Evolutionary conservation across 2,329 filamentous ascomycete genomes (phyloP), one percentile per base, ranked within the genome.

Genomic region (Nigrospora osmanthi): DNA sequence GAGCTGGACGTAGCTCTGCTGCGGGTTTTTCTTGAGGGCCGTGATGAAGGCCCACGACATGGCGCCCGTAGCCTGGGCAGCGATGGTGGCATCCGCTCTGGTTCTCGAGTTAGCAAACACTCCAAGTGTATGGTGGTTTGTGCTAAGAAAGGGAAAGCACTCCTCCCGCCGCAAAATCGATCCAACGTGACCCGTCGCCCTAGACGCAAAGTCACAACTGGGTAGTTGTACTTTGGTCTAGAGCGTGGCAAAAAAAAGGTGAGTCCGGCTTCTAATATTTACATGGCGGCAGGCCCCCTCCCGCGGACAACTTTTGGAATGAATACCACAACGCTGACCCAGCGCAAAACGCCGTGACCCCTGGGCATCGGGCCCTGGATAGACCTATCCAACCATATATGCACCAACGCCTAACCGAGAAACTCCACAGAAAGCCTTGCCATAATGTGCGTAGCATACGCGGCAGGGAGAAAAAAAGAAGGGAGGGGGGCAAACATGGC

Each of bases 41-140:
- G 78, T 82, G 64, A 98, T 93, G 65, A 98, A 98, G 2, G 93
- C 93, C 81, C 87, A 96, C 4, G 89, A 95, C 93, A 98, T 97
- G 65, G 93, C 93, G 45, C 93, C 93, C 0, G 93, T 98, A 32
- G 93, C 91, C 68, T 96, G 78, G 46, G 88, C 82, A 37, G 77
- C 80, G 54, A 97, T 96, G 28, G 82, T 87, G 12, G 93, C 90
- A 64, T 98, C 93, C 68, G 89, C 87, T 47, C 89, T 95, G 54
- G 41, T 12, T 17, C 12, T 28, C 10, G 3, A 14, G 44, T 47
- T 40, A 48, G 44, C 32, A 19, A 38, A 30, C 16, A 13, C 2
- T n/a, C 11, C 10, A 7, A 10, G 9, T 23, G 19, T 23, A 7
- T 23, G 7, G 23, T 10, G 23, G 6, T 6, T 28, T 6, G 23